Evolutionary conservation across 495 filamentous ascomycete species (phyloP), one percentile per base, ranked within the genome.

Genomic region (Penicillium coprophilum): DNA sequence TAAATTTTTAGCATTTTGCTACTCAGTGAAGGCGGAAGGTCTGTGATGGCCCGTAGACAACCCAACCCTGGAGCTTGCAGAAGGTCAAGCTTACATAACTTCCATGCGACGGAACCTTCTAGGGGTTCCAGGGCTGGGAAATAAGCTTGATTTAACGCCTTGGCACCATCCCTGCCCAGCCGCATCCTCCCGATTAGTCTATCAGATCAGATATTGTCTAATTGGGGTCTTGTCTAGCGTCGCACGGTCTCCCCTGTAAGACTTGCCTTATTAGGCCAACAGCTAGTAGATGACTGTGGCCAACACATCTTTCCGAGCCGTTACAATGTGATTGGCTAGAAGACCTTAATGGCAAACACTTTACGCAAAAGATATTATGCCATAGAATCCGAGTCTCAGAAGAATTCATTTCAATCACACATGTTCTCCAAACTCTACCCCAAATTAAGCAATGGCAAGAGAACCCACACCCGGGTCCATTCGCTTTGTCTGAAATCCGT

Each of bases 341-440:
- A 9, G 32, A 20, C 44, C 39, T 49, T 39, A 51, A 46, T 27
- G 30, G 47, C 30, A 43, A 48, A 55, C 47, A 10, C 28, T 41
- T 64, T 65, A 67, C 64, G 58, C 54, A 60, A 67, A 27, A 53
- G 28, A 56, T 46, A 65, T 60, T 56, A 61, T 58, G 49, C 38
- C 32, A 59, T 47, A 28, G 27, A 43, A 48, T 40, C 15, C 11
- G 46, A 50, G 39, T 50, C 21, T 6, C 11, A 28, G n/a, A 10
- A 8, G 10, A 19, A 19, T 28, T 3, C 12, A 24, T 0, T 24
- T 36, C 32, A 39, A 39, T 31, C 10, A 52, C 38, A 39, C 32
- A 23, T 36, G 23, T 60, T 67, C 65, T 67, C 65, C 59, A 65
- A 54, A 28, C 51, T 56, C 58, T 67, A 13, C 13, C 65, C 52